Evolutionary conservation across 371 early-diverging fungal species (phyloP), one percentile per base, ranked within the genome.

Genomic region (Cokeromyces recurvatus): DNA sequence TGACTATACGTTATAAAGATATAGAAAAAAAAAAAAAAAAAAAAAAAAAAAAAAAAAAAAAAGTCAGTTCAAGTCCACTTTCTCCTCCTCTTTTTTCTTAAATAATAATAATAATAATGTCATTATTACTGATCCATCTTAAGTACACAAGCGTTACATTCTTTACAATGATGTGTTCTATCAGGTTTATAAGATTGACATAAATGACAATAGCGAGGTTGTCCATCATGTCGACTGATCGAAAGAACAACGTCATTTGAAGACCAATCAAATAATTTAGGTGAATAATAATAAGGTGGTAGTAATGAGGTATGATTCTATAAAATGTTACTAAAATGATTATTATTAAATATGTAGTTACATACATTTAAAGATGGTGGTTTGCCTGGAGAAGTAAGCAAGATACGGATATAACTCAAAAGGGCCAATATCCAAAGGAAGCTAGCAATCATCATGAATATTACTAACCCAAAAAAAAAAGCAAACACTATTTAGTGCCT

Each of bases 51-150:
- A 36, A 40, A 24, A 19, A 9, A 37, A n/a, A 15, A 8, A 23
- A 11, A 3, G n/a, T 34, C 5, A 34, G 38, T 14, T 27, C 21
- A 24, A 27, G 3, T n/a, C n/a, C n/a, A n/a, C n/a, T n/a, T n/a
- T n/a, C n/a, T n/a, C n/a, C n/a, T n/a, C 2, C 8, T 2, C 6
- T n/a, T 27, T 21, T 8, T 14, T 15, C n/a, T 14, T 34, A n/a
- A 4, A n/a, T 23, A 2, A 64, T 75, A 48, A n/a, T n/a, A n/a
- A n/a, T n/a, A n/a, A n/a, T n/a, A n/a, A n/a, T n/a, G n/a, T n/a
- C n/a, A n/a, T n/a, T n/a, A n/a, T n/a, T 69, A 81, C 81, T 84
- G 84, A 49, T 84, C 84, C 77, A 84, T 81, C 53, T 68, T 76
- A 24, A 81, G 45, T 3, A 81, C 75, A 50, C 84, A 84, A 35